Base-by-base conservation (phyloP, 2,329 filamentous ascomycete species). In the Xylaria sp. region DNA sequence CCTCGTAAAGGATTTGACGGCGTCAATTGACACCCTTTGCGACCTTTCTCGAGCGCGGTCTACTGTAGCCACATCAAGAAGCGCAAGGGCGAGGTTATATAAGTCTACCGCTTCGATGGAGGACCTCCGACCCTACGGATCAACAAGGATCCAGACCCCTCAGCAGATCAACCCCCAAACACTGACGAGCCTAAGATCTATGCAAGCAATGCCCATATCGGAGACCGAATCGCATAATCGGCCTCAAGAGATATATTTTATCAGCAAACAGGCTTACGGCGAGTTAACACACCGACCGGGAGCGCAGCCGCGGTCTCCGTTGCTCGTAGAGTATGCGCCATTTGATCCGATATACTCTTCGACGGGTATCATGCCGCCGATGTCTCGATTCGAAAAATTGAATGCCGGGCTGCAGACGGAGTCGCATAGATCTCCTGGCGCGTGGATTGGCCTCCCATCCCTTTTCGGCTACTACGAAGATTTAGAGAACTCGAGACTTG, bases 1-100 rank as follows among this genome's bases (percentile, higher is more conserved):
- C 63, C 76, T 92, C 13, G 82, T 92, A 38, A 81, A 82, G 58
- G 89, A 92, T 64, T 76, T 92, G 59, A 92, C 88, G 16, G 83
- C 84, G 5, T 91, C 88, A 1, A 91, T 92, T 68, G 90, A 92
- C 71, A 91, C 87, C 0, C 78, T 93, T 1, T 92, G 90, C 69
- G 88, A 92, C 65, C 76, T 92, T 13, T 91, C 89, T 0, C 77
- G 86, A 45, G 88, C 87, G 13, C 78, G 88, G 18, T 78, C 80
- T 0, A 78, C 78, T 1, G 74, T 72, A 1, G 71, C 72, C 2
- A 63, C 71, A 9, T 67, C 70, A 4, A 65, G 66, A 54, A 64
- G 48, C 46, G 69, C 58, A 42, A 65, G 53, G 57, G 69, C 59
- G 65, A 74, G 65, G 53, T 65, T 71, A 0, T 70, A 71, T 42